Base-by-base conservation (phyloP, 495 filamentous ascomycete genomes). In the Hyaloscypha variabilis region DNA sequence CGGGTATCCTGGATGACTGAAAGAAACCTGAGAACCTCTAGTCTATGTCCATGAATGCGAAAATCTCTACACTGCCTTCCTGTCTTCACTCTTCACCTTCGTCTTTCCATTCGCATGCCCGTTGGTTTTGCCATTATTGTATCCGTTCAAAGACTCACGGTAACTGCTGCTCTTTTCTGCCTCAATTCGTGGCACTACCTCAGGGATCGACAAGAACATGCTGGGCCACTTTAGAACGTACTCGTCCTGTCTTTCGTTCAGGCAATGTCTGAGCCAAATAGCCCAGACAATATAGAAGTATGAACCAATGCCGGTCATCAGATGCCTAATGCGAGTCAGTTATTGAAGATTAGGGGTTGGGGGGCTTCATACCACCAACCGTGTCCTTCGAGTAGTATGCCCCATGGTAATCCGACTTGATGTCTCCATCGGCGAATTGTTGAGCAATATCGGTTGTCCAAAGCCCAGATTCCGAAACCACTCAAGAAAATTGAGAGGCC, bases 371-470 rank as follows among this genome's bases (percentile, higher is more conserved):
- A 95, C 94, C 95, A 99, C 95, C 95, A 98, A 13, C 93, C 95
- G 80, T 99, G 95, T 0, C 93, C 94, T 76, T 98, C 95, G 2
- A 97, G 78, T 13, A 97, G 62, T 10, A 96, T 83, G 1, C 94
- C 91, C 95, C 95, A 99, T 0, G 95, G 95, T 50, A 98, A 78
- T 24, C 90, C 88, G 42, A 97, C 76, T 58, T 84, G 74, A 61
- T 88, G 86, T 66, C 94, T 86, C 87, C 89, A 93, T 14, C 62
- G 69, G 11, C 89, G 83, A 58, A 97, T 77, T n/a, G 78, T 82
- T 28, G 80, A 79, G 74, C 95, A 99, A 72, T 88, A 96, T 58
- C 81, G 74, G 64, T 92, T 97, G 70, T 99, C 95, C 69, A 97
- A 68, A 61, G 83, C 89, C 95, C 95, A 99, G 56, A 99, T 85